These are phyloP conservation scores for Gastrodia elata DNA, from an alignment of 106 monocot genomes.

Conservation along the genomic window DNA sequence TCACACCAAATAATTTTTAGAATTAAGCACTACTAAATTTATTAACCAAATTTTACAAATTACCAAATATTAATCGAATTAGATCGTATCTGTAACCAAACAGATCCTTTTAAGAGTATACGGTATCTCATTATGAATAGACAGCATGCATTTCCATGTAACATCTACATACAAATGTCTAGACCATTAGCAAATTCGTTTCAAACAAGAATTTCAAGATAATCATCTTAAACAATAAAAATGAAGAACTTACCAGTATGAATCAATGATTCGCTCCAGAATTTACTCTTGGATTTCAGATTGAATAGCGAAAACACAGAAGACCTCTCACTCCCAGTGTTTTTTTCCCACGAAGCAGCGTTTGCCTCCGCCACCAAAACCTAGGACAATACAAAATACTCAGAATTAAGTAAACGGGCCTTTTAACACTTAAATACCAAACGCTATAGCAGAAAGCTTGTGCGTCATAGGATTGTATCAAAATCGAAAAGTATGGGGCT, in stretches of 20 bases:
- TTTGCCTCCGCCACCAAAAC: constrained; percentile 9
- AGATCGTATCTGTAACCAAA: no score
- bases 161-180: neutral
- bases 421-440: neutral
- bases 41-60: no score
- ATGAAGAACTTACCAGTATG: constrained; percentile 38
- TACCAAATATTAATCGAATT: no score
- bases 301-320: constrained; percentile 94
- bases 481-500: constrained; percentile 2
- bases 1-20: no score
- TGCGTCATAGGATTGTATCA: neutral
- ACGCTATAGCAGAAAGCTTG: neutral
- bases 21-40: no score
- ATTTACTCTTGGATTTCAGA: constrained; percentile 78
- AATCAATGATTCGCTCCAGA: constrained; percentile 94
- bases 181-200: neutral
- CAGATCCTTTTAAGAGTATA: no score
- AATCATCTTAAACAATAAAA: neutral
- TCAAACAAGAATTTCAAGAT: neutral
- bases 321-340: constrained; percentile 25
- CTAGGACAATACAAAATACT: neutral
- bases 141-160: neutral
- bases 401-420: neutral
- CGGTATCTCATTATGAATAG: neutral
- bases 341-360: constrained; percentile 28